Evolutionary conservation across 2,329 filamentous ascomycete species (phyloP), one percentile per base, ranked within the genome.

Genomic region (Metarhizium robertsii): DNA sequence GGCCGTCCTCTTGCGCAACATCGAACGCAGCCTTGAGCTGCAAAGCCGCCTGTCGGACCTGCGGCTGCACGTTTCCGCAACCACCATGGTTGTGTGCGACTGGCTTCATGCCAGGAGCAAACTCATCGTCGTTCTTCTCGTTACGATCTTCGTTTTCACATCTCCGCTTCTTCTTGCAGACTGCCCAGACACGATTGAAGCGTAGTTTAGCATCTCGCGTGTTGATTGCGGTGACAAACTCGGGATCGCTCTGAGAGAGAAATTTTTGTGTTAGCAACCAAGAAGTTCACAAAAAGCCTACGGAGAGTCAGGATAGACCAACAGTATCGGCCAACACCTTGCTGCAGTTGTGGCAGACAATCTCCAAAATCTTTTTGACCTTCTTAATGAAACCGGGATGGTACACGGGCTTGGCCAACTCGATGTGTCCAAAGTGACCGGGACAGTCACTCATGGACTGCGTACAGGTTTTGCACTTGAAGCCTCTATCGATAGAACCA

Each of bases 351-450:
- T 96, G 92, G 81, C 95, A 99, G 73, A 99, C 92, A 65, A 92
- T 94, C 81, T 99, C 95, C 72, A 99, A 79, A 66, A 99, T 84
- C 80, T 97, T 99, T 81, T 99, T 99, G 75, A 96, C 92, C 79
- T 97, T 97, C 73, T 90, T 95, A 76, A 99, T 88, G 75, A 96
- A 99, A 67, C 94, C 94, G 78, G 79, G 76, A 65, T 99, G 94
- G 73, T 88, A 99, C 65, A 99, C 94, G 55, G 95, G 94, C 69
- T 90, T 92, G 46, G 94, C 92, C 63, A 99, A 81, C 75, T 99
- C 95, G 66, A 99, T 99, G 74, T 99, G 95, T 61, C 94, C 94
- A 70, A 99, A 99, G 71, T 99, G 94, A 58, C 94, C 94, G 57
- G 94, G 92, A 71, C 94, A 99, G 70, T 96, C 90, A 61, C 88